phyloP scores from a whole-genome alignment of 352 stramenopile genomes.

The Phytophthora palmivora region DNA sequence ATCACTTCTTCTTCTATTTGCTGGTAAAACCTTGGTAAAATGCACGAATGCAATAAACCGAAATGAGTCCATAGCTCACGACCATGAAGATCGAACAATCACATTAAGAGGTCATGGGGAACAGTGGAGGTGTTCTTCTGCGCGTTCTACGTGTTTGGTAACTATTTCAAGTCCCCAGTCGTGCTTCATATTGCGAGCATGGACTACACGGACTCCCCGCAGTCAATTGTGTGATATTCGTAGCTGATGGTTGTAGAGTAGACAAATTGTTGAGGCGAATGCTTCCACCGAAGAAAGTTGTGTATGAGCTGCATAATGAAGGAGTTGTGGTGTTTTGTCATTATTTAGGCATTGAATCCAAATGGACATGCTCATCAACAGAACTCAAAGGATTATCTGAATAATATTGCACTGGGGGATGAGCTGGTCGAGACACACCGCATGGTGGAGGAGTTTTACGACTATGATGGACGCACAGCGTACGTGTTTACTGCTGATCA shows the following conservation, averaged over 20 bases:
- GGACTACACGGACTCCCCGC: slow-evolving; percentile 42
- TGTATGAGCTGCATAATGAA: slow-evolving; percentile 40
- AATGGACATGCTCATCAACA: no score
- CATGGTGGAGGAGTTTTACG: slow-evolving; percentile 74
- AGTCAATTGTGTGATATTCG: slow-evolving; percentile 75
- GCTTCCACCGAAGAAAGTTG: slow-evolving; percentile 32
- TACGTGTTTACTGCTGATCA: no score
- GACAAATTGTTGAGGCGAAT: slow-evolving; percentile 87
- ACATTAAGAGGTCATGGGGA: slow-evolving; percentile 1
- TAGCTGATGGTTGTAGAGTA: slow-evolving; percentile 84
- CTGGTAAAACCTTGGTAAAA: slow-evolving; percentile 40
- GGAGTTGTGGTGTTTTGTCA: slow-evolving; percentile 84
- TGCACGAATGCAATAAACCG: slow-evolving; percentile 37
- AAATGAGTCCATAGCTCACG: slow-evolving; percentile 42
- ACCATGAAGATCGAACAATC: slow-evolving; percentile 31
- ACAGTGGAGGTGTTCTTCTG: slow-evolving; percentile 78
- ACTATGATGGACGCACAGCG: no score
- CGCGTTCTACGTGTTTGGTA: slow-evolving; percentile 89
- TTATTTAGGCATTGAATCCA: no score
- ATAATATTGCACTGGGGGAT: slow-evolving; percentile 83
- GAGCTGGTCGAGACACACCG: slow-evolving; percentile 64
- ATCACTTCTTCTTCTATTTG: no score
- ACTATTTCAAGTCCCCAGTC: slow-evolving; percentile 90
- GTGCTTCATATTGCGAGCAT: slow-evolving; percentile 72
- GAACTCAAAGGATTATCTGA: no score